These are phyloP conservation scores for Marsdenia floribunda DNA, from an alignment of 257 asterid genomes.

Conservation along the genomic window DNA sequence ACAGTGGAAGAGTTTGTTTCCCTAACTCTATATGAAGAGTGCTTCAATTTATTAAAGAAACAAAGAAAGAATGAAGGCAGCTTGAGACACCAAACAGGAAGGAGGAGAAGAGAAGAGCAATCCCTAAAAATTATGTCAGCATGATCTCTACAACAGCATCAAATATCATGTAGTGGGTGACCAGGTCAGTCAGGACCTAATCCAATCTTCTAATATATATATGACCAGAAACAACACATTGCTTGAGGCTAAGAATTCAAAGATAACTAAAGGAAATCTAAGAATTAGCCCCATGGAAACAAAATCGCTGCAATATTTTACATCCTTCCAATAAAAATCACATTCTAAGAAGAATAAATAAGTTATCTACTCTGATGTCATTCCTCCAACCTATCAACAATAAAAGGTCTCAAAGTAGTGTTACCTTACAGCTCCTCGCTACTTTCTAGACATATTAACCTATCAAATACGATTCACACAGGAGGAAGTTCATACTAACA, in stretches of 20 bases:
- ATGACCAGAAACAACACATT: not conserved
- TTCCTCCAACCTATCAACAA: not conserved
- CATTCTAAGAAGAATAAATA: not conserved
- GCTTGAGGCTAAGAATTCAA: not conserved
- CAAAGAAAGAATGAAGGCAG: not conserved
- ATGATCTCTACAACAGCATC: not conserved
- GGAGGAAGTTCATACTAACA: not conserved
- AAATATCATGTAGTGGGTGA: not conserved
- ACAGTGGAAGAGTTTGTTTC: not conserved
- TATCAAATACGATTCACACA: not conserved
- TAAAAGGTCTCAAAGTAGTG: not conserved
- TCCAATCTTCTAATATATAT: not conserved
- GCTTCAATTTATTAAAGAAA: too few species aligned
- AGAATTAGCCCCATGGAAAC: not conserved
- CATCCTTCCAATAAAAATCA: not conserved
- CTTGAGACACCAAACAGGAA: not conserved
- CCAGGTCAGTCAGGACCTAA: not conserved
- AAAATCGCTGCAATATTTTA: not conserved
- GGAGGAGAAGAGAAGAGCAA: not conserved
- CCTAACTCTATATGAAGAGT: not conserved
- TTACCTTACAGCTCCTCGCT: not conserved
- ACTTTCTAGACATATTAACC: not conserved
- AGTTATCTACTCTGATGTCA: not conserved
- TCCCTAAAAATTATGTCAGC: not conserved
- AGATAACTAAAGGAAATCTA: not conserved